Evolutionary conservation across 2,329 filamentous ascomycete species (phyloP).

Genomic region (Colletotrichum cuscutae): DNA sequence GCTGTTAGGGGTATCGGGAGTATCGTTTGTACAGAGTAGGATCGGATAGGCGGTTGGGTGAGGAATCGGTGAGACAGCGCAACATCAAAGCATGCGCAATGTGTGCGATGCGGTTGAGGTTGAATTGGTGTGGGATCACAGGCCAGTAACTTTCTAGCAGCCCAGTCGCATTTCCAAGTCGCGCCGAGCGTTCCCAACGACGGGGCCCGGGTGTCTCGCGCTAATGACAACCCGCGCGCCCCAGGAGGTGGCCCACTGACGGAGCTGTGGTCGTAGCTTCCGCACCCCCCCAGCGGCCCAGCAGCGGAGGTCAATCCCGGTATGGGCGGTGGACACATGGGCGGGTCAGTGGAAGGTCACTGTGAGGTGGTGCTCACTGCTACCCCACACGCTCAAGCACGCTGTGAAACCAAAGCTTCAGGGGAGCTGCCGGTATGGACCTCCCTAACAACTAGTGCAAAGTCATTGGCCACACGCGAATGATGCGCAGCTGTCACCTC

Average conservation of each 20-base stretch:
- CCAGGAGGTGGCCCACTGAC: not conserved
- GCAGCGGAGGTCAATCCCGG: not conserved
- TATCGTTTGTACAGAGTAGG: not conserved
- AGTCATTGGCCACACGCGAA: conserved; percentile 2
- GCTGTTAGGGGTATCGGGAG: not conserved
- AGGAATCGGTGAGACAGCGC: conserved; percentile 1
- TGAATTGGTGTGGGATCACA: conserved; percentile 3
- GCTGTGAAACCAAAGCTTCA: conserved; percentile 19
- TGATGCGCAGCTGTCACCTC: conserved; percentile 1
- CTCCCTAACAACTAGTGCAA: conserved; percentile 11
- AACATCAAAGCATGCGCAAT: conserved; percentile 14
- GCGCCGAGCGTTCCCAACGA: conserved; percentile 1
- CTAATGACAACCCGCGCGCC: conserved; percentile 12
- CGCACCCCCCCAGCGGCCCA: not conserved
- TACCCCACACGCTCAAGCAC: conserved; percentile 22
- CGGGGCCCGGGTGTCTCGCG: conserved; percentile 19
- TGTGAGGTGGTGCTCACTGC: not conserved
- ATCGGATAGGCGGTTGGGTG: not conserved
- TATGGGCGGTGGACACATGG: not conserved
- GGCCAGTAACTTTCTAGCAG: conserved; percentile 4
- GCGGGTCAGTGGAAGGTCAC: not conserved
- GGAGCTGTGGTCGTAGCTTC: conserved; percentile 13
- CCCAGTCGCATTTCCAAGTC: conserved; percentile 9
- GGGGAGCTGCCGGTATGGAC: conserved; percentile 9
- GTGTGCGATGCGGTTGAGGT: conserved; percentile 18